A percentile compares a stretch with the other conserved stretches of the same genome.
Conservation (phyloP, 768 basidiomycete species). For the Tylopilus cervinicoccineus region DNA sequence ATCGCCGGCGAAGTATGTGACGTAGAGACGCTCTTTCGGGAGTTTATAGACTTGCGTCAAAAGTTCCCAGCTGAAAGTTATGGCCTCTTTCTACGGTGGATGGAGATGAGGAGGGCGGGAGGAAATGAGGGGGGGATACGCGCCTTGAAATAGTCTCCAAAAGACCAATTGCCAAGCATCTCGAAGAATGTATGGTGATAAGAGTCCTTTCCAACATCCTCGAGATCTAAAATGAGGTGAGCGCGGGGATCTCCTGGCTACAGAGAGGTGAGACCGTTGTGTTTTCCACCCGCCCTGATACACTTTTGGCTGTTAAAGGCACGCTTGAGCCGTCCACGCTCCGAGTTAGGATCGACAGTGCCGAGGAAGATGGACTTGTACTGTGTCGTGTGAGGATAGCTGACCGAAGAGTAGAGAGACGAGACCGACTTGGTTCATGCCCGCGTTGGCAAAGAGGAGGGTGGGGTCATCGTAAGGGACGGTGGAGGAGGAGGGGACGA, state of each 20-base stretch:
- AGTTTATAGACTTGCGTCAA: conserved; percentile 86
- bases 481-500: conserved; percentile 86
- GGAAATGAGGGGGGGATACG: conserved; percentile 6
- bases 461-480: conserved; percentile 98
- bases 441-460: conserved; percentile 95
- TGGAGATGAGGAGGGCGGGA: conserved; percentile 1
- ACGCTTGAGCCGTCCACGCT: conserved; percentile 84
- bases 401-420: background rate
- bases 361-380: conserved; percentile 98
- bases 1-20: conserved; percentile 98
- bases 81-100: conserved; percentile 77
- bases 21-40: conserved; percentile 87
- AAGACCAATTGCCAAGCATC: conserved; percentile 99
- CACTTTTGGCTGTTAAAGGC: conserved; percentile 98
- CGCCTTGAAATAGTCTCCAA: conserved; percentile 99
- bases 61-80: conserved; percentile 91
- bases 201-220: conserved; percentile 98
- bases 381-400: conserved; percentile 37
- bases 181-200: conserved; percentile 99
- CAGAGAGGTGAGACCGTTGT: conserved; percentile 65
- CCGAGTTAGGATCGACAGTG: conserved; percentile 92
- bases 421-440: conserved; percentile 81
- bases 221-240: conserved; percentile 62
- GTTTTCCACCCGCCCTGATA: conserved; percentile 97
- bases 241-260: background rate